phyloP scores from a whole-genome alignment of 352 stramenopile genomes.

The Pythium sp. region DNA sequence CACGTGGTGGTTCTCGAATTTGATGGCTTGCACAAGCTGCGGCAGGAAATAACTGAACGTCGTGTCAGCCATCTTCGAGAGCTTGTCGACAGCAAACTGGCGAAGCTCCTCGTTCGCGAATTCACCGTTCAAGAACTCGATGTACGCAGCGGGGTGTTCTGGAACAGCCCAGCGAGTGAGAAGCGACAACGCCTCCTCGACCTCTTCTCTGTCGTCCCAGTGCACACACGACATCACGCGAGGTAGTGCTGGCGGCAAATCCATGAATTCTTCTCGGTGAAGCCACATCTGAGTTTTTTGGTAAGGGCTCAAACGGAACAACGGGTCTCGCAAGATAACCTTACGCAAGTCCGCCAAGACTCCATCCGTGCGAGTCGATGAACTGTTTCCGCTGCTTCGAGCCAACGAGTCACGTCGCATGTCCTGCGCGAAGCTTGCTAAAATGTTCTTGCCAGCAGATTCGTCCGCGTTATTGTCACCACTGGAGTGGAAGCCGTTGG shows the following conservation, averaged over 20 bases:
- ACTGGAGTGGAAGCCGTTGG: not conserved
- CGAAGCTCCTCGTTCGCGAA: conserved; percentile 76
- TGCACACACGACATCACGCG: conserved; percentile 79
- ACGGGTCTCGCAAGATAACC: conserved; percentile 76
- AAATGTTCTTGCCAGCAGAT: conserved; percentile 55
- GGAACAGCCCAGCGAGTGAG: conserved; percentile 67
- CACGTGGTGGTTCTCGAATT: conserved; percentile 87
- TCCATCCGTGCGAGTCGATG: conserved; percentile 36
- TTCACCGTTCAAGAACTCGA: conserved; percentile 78
- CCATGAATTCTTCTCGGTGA: conserved; percentile 76
- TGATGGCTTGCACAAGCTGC: conserved; percentile 88
- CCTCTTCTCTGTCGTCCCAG: conserved; percentile 72
- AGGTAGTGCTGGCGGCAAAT: conserved; percentile 68
- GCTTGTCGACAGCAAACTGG: conserved; percentile 70
- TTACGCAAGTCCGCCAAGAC: conserved; percentile 67
- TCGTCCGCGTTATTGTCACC: conserved; percentile 56
- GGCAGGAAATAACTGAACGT: conserved; percentile 88
- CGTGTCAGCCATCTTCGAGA: conserved; percentile 83
- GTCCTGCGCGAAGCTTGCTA: conserved; percentile 33
- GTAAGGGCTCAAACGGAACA: conserved; percentile 79
- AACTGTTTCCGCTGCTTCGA: conserved; percentile 55
- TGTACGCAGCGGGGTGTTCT: conserved; percentile 77
- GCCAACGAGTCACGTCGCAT: conserved; percentile 57
- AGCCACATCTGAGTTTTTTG: conserved; percentile 84
- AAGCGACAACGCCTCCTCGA: conserved; percentile 64